Conservation (phyloP, 345 rosid species). For the Laguncularia racemosa region DNA sequence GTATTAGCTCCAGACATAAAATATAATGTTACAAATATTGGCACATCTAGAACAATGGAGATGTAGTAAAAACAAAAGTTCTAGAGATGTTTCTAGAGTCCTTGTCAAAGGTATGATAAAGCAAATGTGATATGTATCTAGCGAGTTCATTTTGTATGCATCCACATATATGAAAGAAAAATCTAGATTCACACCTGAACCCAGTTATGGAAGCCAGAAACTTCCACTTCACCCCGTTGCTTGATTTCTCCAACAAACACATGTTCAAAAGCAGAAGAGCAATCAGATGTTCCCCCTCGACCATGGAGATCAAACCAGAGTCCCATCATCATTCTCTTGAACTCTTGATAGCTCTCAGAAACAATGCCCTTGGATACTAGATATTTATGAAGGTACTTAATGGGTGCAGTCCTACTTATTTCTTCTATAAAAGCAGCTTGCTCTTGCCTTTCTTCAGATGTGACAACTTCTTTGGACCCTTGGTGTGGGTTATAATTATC, state of each 20-base stretch:
- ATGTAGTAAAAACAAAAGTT: not conserved
- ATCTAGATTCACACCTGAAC: conserved; percentile 53
- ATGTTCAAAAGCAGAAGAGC: conserved; percentile 96
- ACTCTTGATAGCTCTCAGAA: conserved; percentile 58
- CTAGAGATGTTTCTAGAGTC: not conserved
- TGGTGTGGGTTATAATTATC: conserved; percentile 83
- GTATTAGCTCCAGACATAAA: no score
- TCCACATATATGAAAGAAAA: not conserved
- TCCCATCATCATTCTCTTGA: conserved; percentile 56
- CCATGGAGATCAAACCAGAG: conserved; percentile 86
- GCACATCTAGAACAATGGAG: not conserved
- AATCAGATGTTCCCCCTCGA: conserved; percentile 74
- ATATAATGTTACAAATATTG: conserved; percentile 32
- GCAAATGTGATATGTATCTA: not conserved
- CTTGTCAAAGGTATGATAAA: not conserved
- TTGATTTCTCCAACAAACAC: conserved; percentile 95
- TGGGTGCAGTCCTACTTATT: conserved; percentile 81
- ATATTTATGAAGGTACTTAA: conserved; percentile 75
- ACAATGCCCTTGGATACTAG: conserved; percentile 49
- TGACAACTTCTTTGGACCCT: conserved; percentile 73
- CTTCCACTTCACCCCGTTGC: conserved; percentile 62
- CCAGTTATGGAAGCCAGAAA: conserved; percentile 95
- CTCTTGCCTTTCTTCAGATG: conserved; percentile 84
- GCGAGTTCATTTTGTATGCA: not conserved
- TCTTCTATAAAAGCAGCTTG: conserved; percentile 87